phyloP scores from a whole-genome alignment of 2,329 filamentous ascomycete species.

The Apiospora hydei region DNA sequence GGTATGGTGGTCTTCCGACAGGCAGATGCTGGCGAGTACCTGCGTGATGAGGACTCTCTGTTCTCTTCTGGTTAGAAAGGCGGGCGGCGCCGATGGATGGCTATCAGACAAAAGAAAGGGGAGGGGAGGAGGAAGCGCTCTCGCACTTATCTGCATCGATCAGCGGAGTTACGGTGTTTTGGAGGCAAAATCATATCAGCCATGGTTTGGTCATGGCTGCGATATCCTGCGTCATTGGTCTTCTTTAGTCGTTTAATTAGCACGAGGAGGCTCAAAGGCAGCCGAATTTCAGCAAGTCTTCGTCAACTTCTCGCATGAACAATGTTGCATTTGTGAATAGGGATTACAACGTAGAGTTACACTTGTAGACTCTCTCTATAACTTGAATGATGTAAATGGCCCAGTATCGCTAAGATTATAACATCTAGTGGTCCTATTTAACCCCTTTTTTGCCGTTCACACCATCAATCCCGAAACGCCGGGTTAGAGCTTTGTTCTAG shows the following conservation, averaged over 20 bases:
- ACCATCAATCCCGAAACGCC: not conserved
- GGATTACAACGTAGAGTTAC: no score
- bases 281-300: constrained; percentile 11
- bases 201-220: constrained; percentile 17
- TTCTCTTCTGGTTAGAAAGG: constrained; percentile 57
- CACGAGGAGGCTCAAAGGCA: constrained; percentile 17
- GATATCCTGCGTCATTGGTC: constrained; percentile 22
- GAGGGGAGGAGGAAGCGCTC: constrained; percentile 1
- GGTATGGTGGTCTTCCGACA: constrained; percentile 90
- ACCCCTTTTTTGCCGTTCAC: not conserved
- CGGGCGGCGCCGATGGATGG: constrained; percentile 3
- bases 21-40: constrained; percentile 92
- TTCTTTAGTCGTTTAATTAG: constrained; percentile 19
- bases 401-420: not conserved
- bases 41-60: constrained; percentile 79
- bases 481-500: not conserved
- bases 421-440: not conserved
- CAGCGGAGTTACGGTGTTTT: constrained; percentile 21
- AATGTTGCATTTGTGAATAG: not conserved
- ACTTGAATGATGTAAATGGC: not conserved
- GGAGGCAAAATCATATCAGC: constrained; percentile 19
- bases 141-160: constrained; percentile 21
- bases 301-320: not conserved
- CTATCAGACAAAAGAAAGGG: constrained; percentile 9
- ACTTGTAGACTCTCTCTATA: not conserved